Percentiles rank a stretch among this genome's conserved stretches.
phyloP scores from a whole-genome alignment of 371 early-diverging fungal genomes.

The Basidiobolus meristosporus region DNA sequence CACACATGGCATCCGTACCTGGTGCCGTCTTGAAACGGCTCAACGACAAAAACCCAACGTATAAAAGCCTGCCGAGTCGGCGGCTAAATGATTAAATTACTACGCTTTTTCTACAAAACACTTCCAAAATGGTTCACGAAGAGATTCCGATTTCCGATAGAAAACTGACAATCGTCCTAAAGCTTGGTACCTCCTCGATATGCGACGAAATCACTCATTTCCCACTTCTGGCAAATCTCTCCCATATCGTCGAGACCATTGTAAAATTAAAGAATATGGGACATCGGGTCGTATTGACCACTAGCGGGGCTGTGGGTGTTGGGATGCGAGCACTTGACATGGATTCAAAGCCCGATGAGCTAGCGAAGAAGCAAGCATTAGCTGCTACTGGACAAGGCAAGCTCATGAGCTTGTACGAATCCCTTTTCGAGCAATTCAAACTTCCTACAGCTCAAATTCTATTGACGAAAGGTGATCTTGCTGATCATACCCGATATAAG shows the following conservation, averaged over 20 bases:
- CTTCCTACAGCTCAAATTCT: conserved; percentile 85
- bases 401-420: conserved; percentile 86
- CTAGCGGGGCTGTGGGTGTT: conserved; percentile 83
- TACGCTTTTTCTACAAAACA: too few relatives aligned
- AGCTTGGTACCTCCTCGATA: conserved; percentile 86
- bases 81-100: too few relatives aligned
- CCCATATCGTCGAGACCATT: conserved; percentile 80
- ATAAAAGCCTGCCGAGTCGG: too few relatives aligned
- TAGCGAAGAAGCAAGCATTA: conserved; percentile 69
- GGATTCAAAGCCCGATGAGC: conserved; percentile 51
- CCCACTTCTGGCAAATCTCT: conserved; percentile 70
- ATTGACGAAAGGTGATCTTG: conserved; percentile 72
- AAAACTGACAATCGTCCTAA: conserved; percentile 54
- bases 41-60: too few relatives aligned
- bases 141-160: too few relatives aligned
- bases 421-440: conserved; percentile 75
- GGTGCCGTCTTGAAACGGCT: too few relatives aligned
- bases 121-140: too few relatives aligned
- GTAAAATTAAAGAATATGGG: conserved; percentile 51
- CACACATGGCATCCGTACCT: too few relatives aligned
- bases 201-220: conserved; percentile 77
- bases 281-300: conserved; percentile 77
- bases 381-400: conserved; percentile 92
- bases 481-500: conserved; percentile 79
- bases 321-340: conserved; percentile 66